Conservation (phyloP, 2,329 filamentous ascomycete species). For the Colletotrichum acutatum region DNA sequence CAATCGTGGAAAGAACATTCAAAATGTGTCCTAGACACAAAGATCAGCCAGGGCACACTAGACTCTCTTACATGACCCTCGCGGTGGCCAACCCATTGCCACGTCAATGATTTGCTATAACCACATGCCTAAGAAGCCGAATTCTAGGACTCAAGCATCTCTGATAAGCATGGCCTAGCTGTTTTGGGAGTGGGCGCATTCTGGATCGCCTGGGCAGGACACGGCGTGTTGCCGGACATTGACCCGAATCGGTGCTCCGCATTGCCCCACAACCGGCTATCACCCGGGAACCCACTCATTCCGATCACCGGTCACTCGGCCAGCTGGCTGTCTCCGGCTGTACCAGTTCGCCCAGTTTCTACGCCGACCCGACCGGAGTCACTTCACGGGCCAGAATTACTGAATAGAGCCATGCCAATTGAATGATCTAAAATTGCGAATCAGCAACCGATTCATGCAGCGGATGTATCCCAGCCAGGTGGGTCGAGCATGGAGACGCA, state of each 20-base stretch:
- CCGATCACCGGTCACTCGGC: background rate
- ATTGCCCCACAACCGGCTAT: background rate
- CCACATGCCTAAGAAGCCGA: background rate
- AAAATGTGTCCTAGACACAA: background rate
- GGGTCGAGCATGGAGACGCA: slow-evolving; percentile 11
- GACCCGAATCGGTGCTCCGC: background rate
- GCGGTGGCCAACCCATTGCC: background rate
- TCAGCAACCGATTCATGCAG: slow-evolving; percentile 10
- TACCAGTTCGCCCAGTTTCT: background rate
- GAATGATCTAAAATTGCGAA: background rate
- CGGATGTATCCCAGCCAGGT: slow-evolving; percentile 3
- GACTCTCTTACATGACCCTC: background rate
- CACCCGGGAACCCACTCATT: background rate
- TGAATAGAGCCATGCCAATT: too few relatives aligned
- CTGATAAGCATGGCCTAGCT: background rate
- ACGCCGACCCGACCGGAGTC: background rate
- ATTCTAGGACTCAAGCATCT: background rate
- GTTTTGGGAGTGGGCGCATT: background rate
- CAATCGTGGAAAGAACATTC: background rate
- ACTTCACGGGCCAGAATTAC: background rate
- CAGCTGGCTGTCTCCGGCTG: background rate
- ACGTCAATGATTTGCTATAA: background rate
- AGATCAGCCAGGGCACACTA: background rate
- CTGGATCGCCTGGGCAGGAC: background rate
- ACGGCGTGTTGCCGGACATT: background rate